phyloP scores from a whole-genome alignment of 176 grass and related monocot species.

The Triticum turgidum region DNA sequence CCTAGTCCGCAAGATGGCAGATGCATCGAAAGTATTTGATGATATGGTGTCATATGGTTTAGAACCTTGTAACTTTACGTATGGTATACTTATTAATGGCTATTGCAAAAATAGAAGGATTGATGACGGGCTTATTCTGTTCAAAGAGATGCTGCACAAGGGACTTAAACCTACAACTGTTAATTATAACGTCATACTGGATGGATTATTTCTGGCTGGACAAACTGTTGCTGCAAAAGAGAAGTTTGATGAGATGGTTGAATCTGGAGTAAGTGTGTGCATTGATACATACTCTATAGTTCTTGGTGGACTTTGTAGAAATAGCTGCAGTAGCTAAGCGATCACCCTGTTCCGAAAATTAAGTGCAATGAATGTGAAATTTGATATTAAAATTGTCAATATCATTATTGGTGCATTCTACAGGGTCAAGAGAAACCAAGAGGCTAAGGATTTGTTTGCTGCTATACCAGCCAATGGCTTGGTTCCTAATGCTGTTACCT shows the following conservation, averaged over 20 bases:
- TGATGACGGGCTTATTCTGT: neutral
- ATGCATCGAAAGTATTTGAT: neutral
- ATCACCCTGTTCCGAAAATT: neutral
- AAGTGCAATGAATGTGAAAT: neutral
- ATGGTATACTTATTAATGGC: neutral
- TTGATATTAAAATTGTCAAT: neutral
- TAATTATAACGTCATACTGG: neutral
- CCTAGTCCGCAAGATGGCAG: neutral
- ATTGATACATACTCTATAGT: neutral
- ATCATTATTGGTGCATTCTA: neutral
- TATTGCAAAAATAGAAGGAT: neutral
- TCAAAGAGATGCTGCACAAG: neutral
- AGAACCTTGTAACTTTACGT: neutral
- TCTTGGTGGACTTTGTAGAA: neutral
- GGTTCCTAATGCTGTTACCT: neutral
- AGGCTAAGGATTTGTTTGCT: neutral
- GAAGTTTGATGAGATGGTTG: neutral
- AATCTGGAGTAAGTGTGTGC: neutral
- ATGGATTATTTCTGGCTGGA: neutral
- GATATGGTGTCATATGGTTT: neutral
- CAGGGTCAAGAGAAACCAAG: neutral
- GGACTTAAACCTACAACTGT: neutral
- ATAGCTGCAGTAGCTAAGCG: neutral
- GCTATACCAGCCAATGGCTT: neutral
- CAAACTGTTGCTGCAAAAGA: neutral